Percentiles rank a stretch among this genome's conserved stretches.
These are phyloP conservation scores for Tulasnella sp. DNA, from an alignment of 768 basidiomycete genomes.

Conservation along the genomic window DNA sequence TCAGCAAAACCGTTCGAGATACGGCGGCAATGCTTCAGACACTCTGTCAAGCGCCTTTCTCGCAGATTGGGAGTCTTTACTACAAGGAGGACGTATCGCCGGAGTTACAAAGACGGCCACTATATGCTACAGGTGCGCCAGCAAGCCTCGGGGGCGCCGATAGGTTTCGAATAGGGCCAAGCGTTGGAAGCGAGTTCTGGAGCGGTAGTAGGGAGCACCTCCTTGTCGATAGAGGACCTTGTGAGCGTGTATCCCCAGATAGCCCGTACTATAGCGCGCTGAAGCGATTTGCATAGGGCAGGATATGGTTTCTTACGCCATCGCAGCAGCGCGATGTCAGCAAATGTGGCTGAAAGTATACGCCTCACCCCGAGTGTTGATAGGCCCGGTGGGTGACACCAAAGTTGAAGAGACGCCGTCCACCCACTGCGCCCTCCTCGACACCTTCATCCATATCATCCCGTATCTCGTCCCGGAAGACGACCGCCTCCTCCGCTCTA, in stretches of 20 bases:
- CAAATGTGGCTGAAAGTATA: not conserved
- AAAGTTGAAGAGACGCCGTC: not conserved
- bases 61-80: constrained; percentile 30
- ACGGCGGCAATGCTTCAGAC: constrained; percentile 21
- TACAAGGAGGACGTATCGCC: constrained; percentile 26
- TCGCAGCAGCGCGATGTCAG: not conserved
- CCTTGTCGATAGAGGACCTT: constrained; percentile 28
- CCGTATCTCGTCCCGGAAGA: not conserved
- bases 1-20: not conserved
- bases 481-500: constrained; percentile 5
- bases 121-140: constrained; percentile 18
- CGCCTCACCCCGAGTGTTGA: not conserved
- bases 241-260: constrained; percentile 22
- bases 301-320: not conserved
- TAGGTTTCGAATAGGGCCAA: constrained; percentile 25
- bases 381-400: not conserved
- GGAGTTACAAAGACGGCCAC: not conserved
- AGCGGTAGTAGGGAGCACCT: constrained; percentile 24
- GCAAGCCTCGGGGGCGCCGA: constrained; percentile 17
- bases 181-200: constrained; percentile 26
- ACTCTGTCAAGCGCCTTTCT: constrained; percentile 23
- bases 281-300: not conserved
- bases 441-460: not conserved
- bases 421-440: not conserved
- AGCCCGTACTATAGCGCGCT: not conserved